phyloP scores from a whole-genome alignment of 2,329 filamentous ascomycete species.

The Cladobotryum protrusum region DNA sequence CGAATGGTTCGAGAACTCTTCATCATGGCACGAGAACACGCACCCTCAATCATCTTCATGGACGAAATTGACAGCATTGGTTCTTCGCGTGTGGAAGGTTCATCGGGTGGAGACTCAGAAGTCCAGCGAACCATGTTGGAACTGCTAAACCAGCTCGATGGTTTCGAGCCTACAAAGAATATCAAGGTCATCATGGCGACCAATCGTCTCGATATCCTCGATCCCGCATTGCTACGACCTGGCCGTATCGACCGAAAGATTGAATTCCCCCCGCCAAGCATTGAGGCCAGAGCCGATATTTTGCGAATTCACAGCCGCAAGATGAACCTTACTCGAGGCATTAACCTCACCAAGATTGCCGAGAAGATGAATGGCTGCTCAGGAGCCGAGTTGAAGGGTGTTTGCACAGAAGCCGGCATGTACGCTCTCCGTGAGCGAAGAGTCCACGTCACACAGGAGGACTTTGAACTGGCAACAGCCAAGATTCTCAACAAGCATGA shows the following conservation, averaged over 20 bases:
- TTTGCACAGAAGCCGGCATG: conserved; percentile 98
- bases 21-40: conserved; percentile 97
- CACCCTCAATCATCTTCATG: conserved; percentile 99
- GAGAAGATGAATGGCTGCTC: conserved; percentile 99
- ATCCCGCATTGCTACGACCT: conserved; percentile 89
- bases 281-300: conserved; percentile 96
- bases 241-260: conserved; percentile 98
- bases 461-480: conserved; percentile 95
- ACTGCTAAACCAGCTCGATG: conserved; percentile 94
- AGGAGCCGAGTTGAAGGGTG: conserved; percentile 94
- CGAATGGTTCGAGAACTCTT: conserved; percentile 98
- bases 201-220: conserved; percentile 93
- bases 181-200: conserved; percentile 99
- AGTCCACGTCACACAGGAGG: conserved; percentile 97
- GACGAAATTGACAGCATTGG: conserved; percentile 99
- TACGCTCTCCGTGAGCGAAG: conserved; percentile 90
- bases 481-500: conserved; percentile 99
- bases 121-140: conserved; percentile 99
- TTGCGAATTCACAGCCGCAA: conserved; percentile 94
- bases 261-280: conserved; percentile 93
- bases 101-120: conserved; percentile 91
- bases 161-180: conserved; percentile 98
- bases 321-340: conserved; percentile 97
- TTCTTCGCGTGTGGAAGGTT: conserved; percentile 92
- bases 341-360: conserved; percentile 96